Conservation (phyloP, 768 basidiomycete genomes). For the Auriculariales sp. region DNA sequence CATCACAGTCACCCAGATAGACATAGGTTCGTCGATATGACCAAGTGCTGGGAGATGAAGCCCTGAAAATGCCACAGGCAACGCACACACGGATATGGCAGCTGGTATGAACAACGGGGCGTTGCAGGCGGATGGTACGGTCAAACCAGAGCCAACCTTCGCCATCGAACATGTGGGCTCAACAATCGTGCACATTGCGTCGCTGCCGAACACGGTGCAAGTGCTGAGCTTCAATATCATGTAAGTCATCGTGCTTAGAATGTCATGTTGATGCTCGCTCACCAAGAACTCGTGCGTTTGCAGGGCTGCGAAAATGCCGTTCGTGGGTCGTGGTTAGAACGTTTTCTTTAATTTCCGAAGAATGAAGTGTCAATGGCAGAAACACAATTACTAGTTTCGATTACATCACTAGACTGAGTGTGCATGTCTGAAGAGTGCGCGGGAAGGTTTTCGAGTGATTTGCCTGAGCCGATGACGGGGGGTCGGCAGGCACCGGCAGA, state of each 20-base stretch:
- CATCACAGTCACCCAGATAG: slow-evolving; percentile 71
- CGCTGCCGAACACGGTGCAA: slow-evolving; percentile 51
- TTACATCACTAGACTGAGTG: too few species aligned
- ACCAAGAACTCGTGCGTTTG: not conserved
- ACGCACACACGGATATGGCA: slow-evolving; percentile 54
- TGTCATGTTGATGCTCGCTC: not conserved
- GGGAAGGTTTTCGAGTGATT: too few species aligned
- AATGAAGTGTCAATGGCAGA: too few species aligned
- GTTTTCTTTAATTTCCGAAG: too few species aligned
- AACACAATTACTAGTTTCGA: too few species aligned
- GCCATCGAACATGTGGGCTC: slow-evolving; percentile 59
- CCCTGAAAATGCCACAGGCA: too few species aligned
- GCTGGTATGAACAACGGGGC: slow-evolving; percentile 31
- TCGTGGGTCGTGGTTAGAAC: slow-evolving; percentile 33
- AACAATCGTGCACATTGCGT: slow-evolving; percentile 56
- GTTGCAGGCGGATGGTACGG: slow-evolving; percentile 53
- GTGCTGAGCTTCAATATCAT: slow-evolving; percentile 62
- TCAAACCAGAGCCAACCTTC: slow-evolving; percentile 44
- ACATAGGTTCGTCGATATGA: slow-evolving; percentile 43
- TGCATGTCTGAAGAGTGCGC: too few species aligned
- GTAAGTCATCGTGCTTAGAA: slow-evolving; percentile 24
- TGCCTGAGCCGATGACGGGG: too few species aligned
- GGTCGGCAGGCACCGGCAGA: too few species aligned
- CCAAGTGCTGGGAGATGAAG: not conserved
- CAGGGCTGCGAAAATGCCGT: slow-evolving; percentile 34